Conservation (phyloP, 768 basidiomycete genomes). For the Agaricus blazei region DNA sequence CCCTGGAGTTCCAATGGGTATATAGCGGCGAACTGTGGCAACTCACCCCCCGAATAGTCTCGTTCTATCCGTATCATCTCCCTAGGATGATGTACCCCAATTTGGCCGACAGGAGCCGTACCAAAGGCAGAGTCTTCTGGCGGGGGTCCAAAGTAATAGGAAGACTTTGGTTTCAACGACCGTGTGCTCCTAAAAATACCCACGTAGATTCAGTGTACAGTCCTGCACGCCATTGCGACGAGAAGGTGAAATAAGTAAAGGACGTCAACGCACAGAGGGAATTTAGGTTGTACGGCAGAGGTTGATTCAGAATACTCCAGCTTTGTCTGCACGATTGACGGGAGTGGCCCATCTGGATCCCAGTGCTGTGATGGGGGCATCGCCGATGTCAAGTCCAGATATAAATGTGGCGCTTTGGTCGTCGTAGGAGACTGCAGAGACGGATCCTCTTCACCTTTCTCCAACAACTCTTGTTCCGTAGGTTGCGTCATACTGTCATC, state of each 20-base stretch:
- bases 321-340: constrained; percentile 30
- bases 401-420: constrained; percentile 37
- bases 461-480: not conserved
- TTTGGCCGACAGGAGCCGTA: constrained; percentile 73
- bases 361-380: constrained; percentile 57
- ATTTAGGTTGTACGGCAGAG: constrained; percentile 31
- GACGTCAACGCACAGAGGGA: constrained; percentile 15
- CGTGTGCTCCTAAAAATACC: constrained; percentile 27
- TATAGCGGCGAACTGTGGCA: constrained; percentile 83
- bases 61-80: constrained; percentile 90
- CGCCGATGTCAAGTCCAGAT: constrained; percentile 33
- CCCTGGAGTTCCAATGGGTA: constrained; percentile 93
- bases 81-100: constrained; percentile 86
- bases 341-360: constrained; percentile 48
- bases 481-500: constrained; percentile 16
- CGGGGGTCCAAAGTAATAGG: constrained; percentile 83
- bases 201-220: not conserved
- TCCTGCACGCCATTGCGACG: not conserved
- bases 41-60: constrained; percentile 88
- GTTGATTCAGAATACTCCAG: constrained; percentile 39
- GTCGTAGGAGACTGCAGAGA: constrained; percentile 19
- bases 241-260: constrained; percentile 10
- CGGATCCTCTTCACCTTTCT: constrained; percentile 2
- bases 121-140: constrained; percentile 75
- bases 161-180: constrained; percentile 65